Base-by-base conservation (phyloP, 257 asterid genomes). In the Rubia yunnanensis region DNA sequence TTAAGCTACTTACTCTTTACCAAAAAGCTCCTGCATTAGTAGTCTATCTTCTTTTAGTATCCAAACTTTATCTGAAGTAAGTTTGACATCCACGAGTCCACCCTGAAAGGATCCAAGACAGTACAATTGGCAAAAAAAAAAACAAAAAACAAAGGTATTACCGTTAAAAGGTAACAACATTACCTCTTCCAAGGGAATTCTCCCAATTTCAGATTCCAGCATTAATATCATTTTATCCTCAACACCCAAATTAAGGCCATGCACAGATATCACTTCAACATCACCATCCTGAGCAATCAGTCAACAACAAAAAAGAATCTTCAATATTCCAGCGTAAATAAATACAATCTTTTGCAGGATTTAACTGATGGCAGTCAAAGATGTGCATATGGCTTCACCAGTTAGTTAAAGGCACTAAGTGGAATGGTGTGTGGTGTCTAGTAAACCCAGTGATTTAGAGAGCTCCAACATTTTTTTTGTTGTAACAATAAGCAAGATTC, bases 21-120 rank as follows among this genome's bases (percentile, higher is more conserved):
- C 66, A 75, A 71, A 79, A 72, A 89, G 67, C 67, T 82, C 85
- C 69, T 82, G 86, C 86, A 82, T 76, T 56, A 86, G 69, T 71
- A 92, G 83, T 63, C 83, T 86, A 60, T 80, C 86, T 78, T 87
- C 94, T 71, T 84, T 86, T 58, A 92, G 96, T 72, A 89, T 78
- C 95, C 95, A 92, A 72, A 89, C 80, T 72, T 82, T 77, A 76
- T 80, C 73, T 17, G 83, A 78, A 58, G 86, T 70, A 72, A 92
- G 83, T 70, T 76, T 87, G 73, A 92, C 85, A 79, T 92, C 99
- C 73, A 89, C 69, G 30, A 74, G 79, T 72, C 76, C 91, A 70
- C 79, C 95, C 97, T 92, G 70, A 38, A 52, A 62, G 52, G 62
- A 72, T 66, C 64, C 82, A 76, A 71, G 71, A 60, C 38, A 64